phyloP scores from a whole-genome alignment of 257 asterid species.

The Solanum rostratum region DNA sequence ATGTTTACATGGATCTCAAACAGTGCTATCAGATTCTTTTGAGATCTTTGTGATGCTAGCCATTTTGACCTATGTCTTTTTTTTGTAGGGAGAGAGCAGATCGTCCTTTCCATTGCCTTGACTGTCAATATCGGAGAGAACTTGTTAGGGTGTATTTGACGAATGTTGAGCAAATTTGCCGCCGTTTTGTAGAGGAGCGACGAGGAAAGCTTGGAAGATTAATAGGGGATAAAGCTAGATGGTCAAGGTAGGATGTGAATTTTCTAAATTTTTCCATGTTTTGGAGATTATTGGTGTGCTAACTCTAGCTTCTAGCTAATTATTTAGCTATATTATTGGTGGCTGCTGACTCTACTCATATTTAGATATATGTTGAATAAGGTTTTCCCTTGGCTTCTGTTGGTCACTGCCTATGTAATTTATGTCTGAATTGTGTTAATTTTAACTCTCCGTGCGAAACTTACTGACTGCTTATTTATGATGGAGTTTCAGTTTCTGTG shows the following conservation, averaged over 20 bases:
- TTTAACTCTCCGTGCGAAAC: not conserved
- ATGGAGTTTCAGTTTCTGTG: constrained; percentile 52
- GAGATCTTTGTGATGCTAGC: not conserved
- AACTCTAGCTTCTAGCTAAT: not conserved
- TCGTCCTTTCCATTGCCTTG: constrained; percentile 88
- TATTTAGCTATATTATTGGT: not conserved
- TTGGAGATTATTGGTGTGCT: not conserved
- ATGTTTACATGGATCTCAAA: not conserved
- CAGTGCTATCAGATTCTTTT: not conserved
- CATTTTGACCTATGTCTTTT: not conserved
- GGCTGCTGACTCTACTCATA: not conserved
- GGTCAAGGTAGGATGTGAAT: constrained; percentile 66
- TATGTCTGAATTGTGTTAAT: not conserved
- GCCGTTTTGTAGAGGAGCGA: constrained; percentile 81
- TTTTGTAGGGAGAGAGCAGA: constrained; percentile 77
- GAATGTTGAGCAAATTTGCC: constrained; percentile 86
- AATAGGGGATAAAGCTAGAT: constrained; percentile 75
- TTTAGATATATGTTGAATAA: not conserved
- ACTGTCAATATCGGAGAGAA: constrained; percentile 81
- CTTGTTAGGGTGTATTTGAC: constrained; percentile 82
- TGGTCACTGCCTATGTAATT: not conserved
- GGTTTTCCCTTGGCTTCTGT: not conserved
- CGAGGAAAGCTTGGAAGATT: constrained; percentile 64
- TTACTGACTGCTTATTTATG: not conserved
- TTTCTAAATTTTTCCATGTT: not conserved